Base-by-base conservation (phyloP, 1,284 basidiomycete genomes). In the Cryptococcus depauperatus region DNA sequence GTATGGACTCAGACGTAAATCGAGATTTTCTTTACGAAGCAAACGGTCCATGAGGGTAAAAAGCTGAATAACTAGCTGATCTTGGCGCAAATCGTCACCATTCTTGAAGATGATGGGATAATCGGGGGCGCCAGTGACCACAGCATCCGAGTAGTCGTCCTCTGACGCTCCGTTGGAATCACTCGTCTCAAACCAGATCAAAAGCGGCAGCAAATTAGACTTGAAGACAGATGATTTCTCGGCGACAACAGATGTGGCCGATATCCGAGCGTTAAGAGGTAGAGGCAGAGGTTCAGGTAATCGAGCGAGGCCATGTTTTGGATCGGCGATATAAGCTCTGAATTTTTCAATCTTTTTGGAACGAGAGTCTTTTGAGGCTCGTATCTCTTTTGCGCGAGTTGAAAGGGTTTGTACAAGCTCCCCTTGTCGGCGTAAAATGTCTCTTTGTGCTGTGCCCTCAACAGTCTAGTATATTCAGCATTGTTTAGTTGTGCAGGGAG, bases 31-130 rank as follows among this genome's bases (percentile, higher is more conserved):
- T 69, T 95, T 93, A 37, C 90, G 75, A 49, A 98, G 72, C 13
- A 98, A 73, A 26, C 86, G 78, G 66, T 99, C 92, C 95, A 98
- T 98, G 22, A 98, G 79, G 4, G 90, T 95, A 70, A 98, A 93
- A 8, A 98, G 77, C 68, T 98, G 93, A 43, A 97, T 86, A 21
- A 97, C 92, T 26, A 97, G 79, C 68, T 97, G 93, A 65, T 97
- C 93, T 68, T 98, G 95, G 18, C 93, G 82, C 75, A 98, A 82
- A 65, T 99, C 95, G 65, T 99, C 95, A 5, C 95, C 95, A 56
- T 96, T 92, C 70, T 99, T 98, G 77, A 97, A 97, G 54, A 99
- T 98, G 40, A 96, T 78, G 0, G 91, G 85, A 67, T 87, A 98
- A 62, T 90, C 84, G 4, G 57, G 60, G 2, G 51, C 56, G 35